Conservation (phyloP, 257 asterid genomes). For the Eucommia ulmoides region DNA sequence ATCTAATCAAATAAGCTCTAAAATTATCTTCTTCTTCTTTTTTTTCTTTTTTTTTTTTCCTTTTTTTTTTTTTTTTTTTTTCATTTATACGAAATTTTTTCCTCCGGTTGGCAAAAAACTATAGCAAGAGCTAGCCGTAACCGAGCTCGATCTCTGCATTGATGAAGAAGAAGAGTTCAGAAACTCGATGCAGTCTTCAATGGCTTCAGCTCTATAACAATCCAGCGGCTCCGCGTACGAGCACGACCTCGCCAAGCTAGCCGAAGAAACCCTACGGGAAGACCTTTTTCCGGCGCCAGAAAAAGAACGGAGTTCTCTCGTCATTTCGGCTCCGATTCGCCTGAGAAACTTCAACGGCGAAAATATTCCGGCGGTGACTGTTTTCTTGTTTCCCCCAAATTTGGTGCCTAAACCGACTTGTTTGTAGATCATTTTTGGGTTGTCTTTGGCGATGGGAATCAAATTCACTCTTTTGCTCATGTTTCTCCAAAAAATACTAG, state of each 20-base stretch:
- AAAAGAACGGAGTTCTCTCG: conserved; percentile 23
- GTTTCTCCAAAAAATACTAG: neutral
- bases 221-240: conserved; percentile 64
- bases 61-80: too few relatives aligned
- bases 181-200: conserved; percentile 88
- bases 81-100: too few relatives aligned
- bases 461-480: conserved; percentile 36
- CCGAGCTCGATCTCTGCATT: conserved; percentile 54
- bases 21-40: too few relatives aligned
- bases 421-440: conserved; percentile 10
- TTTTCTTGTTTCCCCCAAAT: conserved; percentile 21
- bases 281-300: conserved; percentile 27
- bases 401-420: conserved; percentile 8
- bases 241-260: conserved; percentile 47
- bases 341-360: conserved; percentile 37
- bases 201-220: conserved; percentile 79
- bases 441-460: conserved; percentile 21
- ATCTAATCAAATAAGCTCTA: too few relatives aligned
- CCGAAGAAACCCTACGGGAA: conserved; percentile 50
- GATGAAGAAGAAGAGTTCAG: conserved; percentile 60
- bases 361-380: conserved; percentile 7
- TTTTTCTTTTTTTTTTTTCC: too few relatives aligned
- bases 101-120: neutral
- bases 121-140: conserved; percentile 38
- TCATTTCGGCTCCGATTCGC: conserved; percentile 49